A percentile compares a stretch with the other conserved stretches of the same genome.
These are phyloP conservation scores for Ramichloridium luteum DNA, from an alignment of 2,329 filamentous ascomycete genomes.

Conservation along the genomic window DNA sequence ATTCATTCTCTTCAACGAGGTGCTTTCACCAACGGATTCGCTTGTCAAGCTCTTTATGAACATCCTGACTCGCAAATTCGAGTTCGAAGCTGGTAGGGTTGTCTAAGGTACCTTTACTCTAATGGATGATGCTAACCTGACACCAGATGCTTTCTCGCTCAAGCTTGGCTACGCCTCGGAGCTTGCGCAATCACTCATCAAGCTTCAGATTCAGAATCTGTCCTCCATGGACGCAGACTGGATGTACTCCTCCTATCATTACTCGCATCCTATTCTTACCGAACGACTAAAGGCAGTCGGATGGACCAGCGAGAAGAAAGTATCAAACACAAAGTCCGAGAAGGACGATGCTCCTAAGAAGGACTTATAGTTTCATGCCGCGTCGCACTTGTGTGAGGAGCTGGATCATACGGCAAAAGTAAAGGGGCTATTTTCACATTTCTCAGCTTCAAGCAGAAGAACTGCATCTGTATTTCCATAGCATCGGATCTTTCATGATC, in stretches of 20 bases:
- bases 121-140: too few species aligned
- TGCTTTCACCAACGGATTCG: constrained; percentile 89
- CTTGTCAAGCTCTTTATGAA: constrained; percentile 93
- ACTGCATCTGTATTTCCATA: too few species aligned
- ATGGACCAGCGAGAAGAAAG: constrained; percentile 60
- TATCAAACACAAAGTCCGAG: constrained; percentile 32
- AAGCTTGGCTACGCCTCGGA: constrained; percentile 72
- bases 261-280: constrained; percentile 90
- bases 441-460: too few species aligned
- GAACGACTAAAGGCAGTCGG: constrained; percentile 84
- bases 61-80: constrained; percentile 82
- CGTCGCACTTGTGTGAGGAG: neutral
- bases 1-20: constrained; percentile 94
- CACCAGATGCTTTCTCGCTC: constrained; percentile 65
- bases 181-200: constrained; percentile 79
- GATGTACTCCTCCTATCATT: constrained; percentile 97
- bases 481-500: too few species aligned
- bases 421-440: too few species aligned
- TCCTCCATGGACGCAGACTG: constrained; percentile 98
- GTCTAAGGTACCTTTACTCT: constrained; percentile 4
- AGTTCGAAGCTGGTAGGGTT: constrained; percentile 72
- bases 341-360: constrained; percentile 10
- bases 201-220: constrained; percentile 95
- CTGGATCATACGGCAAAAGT: too few species aligned
- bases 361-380: constrained; percentile 8